phyloP scores from a whole-genome alignment of 2,329 filamentous ascomycete species.

The Trichoderma pleuroti region DNA sequence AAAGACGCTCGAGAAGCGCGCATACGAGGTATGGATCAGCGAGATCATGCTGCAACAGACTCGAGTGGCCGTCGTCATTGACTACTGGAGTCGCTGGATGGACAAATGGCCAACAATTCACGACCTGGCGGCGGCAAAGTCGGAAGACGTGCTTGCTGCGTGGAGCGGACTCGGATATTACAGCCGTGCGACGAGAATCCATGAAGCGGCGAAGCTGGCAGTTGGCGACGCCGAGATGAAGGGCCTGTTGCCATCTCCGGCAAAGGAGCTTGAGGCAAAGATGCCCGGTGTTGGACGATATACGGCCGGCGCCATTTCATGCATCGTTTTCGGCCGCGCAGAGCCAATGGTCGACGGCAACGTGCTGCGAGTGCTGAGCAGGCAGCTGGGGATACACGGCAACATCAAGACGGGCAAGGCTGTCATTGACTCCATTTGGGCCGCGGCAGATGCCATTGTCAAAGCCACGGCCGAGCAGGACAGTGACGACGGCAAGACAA shows the following conservation, averaged over 20 bases:
- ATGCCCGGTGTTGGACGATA: constrained; percentile 61
- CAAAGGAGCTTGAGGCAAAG: constrained; percentile 44
- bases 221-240: constrained; percentile 39
- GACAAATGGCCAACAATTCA: constrained; percentile 56
- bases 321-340: constrained; percentile 58
- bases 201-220: constrained; percentile 53
- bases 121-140: constrained; percentile 49
- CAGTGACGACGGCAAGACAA: constrained; percentile 21
- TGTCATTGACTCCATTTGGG: constrained; percentile 54
- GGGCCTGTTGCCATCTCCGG: constrained; percentile 49
- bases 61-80: constrained; percentile 58
- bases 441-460: constrained; percentile 53
- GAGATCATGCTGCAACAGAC: constrained; percentile 68
- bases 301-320: constrained; percentile 59
- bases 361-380: constrained; percentile 57
- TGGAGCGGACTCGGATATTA: constrained; percentile 65
- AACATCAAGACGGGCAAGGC: constrained; percentile 55
- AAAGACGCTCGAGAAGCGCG: constrained; percentile 47
- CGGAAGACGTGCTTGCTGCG: constrained; percentile 54
- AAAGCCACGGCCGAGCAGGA: constrained; percentile 45
- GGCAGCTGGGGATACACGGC: constrained; percentile 55
- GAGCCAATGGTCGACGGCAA: constrained; percentile 63
- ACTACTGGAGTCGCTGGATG: constrained; percentile 63
- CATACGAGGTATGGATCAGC: constrained; percentile 65
- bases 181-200: constrained; percentile 58